Base-by-base conservation (phyloP, 371 early-diverging fungal species). In the Dipsacomyces acuminosporus region DNA sequence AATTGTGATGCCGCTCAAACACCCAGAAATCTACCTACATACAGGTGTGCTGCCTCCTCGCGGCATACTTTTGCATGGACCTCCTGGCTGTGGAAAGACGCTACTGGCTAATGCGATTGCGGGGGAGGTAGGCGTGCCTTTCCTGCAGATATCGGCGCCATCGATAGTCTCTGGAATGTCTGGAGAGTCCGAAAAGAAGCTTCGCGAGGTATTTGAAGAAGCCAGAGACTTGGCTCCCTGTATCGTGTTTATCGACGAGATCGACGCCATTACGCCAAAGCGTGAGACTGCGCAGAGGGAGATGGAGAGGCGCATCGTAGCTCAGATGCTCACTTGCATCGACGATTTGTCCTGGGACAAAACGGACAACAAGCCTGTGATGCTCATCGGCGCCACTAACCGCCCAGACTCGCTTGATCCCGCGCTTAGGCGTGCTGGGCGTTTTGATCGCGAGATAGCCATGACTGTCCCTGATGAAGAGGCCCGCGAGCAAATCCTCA, bases 1-100 rank as follows among this genome's bases (percentile, higher is more conserved):
- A 24, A 87, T 99, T 60, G 96, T 89, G 41, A 89, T 96, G 85
- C 99, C 99, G 5, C 78, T 99, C 21, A 87, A 88, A 41, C 98
- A 98, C 73, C 96, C 99, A 0, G 94, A 94, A 75, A 82, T 99
- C 3, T 98, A 94, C 67, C 72, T 83, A 22, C 96, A 94, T 67
- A 86, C 96, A 14, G 99, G 99, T 44, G 91, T 96, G 7, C 87
- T 92, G 50, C 98, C 99, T 13, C 99, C 99, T 5, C 71, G 90
- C 34, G 99, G 99, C 34, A 89, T 99, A 15, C 74, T 99, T 19
- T 78, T 99, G 15, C 95, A 99, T 71, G 99, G 99, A 11, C 99
- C 99, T 19, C 98, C 99, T 13, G 99, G 99, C 45, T 96, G 97
- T 72, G 99, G 99, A 55, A 99, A 99, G 72, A 99, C 99, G 0